Conservation (phyloP, 2,329 filamentous ascomycete species). For the Dothiorella sarmentorum region DNA sequence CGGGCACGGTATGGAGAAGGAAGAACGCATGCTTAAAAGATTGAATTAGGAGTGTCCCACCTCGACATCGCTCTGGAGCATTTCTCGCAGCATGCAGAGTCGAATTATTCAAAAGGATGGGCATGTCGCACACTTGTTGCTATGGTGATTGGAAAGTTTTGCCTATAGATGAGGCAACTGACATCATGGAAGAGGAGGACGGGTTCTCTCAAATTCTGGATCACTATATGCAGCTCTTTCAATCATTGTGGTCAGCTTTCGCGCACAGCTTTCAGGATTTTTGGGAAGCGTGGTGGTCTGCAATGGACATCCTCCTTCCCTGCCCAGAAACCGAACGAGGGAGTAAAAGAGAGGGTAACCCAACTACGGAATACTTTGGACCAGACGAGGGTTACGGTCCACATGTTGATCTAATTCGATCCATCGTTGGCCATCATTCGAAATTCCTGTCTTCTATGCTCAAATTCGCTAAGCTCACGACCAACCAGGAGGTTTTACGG, state of each 20-base stretch:
- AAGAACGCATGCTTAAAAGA: background rate
- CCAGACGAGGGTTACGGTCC: background rate
- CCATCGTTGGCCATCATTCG: background rate
- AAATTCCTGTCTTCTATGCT: too few species aligned
- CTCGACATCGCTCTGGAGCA: background rate
- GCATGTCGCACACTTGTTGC: background rate
- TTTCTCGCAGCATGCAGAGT: background rate
- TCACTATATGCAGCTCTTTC: background rate
- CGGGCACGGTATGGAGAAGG: too few species aligned
- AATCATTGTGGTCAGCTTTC: background rate
- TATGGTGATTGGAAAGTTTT: background rate
- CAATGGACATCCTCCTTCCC: background rate
- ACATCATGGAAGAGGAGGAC: background rate
- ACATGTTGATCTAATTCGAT: background rate
- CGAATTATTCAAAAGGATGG: background rate
- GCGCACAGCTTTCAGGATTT: fast-evolving
- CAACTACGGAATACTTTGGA: too few species aligned
- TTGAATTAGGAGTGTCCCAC: background rate
- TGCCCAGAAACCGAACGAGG: too few species aligned
- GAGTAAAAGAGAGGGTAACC: too few species aligned
- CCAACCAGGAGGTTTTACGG: background rate
- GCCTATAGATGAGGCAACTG: background rate
- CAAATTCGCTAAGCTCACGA: too few species aligned
- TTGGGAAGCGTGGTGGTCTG: background rate
- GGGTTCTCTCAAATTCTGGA: background rate